Evolutionary conservation across 169 alveolate species (phyloP).

Genomic region (Eimeria necatrix): DNA sequence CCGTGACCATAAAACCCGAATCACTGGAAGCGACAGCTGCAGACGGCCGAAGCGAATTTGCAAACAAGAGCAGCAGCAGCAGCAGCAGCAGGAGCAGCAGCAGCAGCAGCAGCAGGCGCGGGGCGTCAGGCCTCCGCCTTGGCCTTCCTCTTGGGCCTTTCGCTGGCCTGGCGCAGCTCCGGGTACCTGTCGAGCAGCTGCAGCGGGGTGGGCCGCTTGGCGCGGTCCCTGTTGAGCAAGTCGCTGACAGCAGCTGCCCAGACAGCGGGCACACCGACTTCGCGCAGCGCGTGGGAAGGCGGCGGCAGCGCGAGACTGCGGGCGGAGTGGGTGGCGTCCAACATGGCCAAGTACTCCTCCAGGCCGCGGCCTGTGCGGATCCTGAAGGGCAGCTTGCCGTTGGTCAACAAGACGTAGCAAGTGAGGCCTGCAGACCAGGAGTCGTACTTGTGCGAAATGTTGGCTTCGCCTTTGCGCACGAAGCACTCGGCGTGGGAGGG

Average conservation of each 20-base stretch:
- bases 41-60: no score
- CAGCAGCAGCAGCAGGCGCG: not conserved
- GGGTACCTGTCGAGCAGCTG: not conserved
- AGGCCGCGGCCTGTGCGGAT: not conserved
- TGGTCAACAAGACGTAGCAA: not conserved
- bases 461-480: not conserved
- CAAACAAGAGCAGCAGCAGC: not conserved
- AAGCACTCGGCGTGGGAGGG: not conserved
- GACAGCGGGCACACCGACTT: not conserved
- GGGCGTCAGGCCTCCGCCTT: not conserved
- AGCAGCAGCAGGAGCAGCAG: not conserved
- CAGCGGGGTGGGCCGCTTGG: slow-evolving; percentile 1
- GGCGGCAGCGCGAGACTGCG: not conserved
- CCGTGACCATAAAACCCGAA: no score
- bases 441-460: not conserved
- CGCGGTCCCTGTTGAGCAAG: not conserved
- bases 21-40: no score
- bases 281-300: not conserved
- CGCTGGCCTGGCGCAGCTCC: not conserved
- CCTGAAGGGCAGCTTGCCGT: not conserved
- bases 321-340: not conserved
- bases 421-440: not conserved
- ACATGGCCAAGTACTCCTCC: not conserved
- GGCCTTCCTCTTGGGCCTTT: not conserved
- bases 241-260: not conserved